Evolutionary conservation across 257 asterid genomes (phyloP).

Genomic region (Solanum chiquidenum): DNA sequence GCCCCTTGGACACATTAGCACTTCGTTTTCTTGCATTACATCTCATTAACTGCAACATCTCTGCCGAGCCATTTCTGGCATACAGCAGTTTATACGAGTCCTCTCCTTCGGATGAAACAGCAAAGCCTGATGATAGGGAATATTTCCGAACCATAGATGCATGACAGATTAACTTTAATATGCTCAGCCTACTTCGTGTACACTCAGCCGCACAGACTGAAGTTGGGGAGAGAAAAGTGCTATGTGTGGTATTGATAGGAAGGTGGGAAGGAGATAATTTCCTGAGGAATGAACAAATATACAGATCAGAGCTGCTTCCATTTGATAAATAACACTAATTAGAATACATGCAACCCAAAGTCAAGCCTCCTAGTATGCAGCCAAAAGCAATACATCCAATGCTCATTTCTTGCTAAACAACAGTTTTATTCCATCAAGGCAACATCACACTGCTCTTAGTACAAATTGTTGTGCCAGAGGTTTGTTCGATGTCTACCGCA

Average conservation of each 20-base stretch:
- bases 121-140: conserved; percentile 12
- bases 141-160: conserved; percentile 18
- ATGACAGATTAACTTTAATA: conserved; percentile 2
- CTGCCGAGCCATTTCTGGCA: conserved; percentile 10
- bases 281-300: conserved; percentile 27
- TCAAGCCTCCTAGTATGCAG: background rate
- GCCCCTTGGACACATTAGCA: conserved; percentile 7
- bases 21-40: conserved; percentile 11
- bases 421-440: background rate
- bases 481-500: background rate
- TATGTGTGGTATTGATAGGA: conserved; percentile 13
- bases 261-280: conserved; percentile 31
- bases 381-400: background rate
- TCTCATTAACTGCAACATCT: conserved; percentile 11
- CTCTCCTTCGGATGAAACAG: conserved; percentile 15
- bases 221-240: conserved; percentile 2
- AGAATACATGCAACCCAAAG: background rate
- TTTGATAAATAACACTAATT: background rate
- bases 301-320: background rate
- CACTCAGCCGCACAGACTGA: conserved; percentile 19
- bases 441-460: background rate
- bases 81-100: conserved; percentile 13
- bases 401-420: background rate
- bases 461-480: background rate
- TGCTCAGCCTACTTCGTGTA: conserved; percentile 1